phyloP scores from a whole-genome alignment of 108 stramenopile species.

The Chaetoceros muelleri region DNA sequence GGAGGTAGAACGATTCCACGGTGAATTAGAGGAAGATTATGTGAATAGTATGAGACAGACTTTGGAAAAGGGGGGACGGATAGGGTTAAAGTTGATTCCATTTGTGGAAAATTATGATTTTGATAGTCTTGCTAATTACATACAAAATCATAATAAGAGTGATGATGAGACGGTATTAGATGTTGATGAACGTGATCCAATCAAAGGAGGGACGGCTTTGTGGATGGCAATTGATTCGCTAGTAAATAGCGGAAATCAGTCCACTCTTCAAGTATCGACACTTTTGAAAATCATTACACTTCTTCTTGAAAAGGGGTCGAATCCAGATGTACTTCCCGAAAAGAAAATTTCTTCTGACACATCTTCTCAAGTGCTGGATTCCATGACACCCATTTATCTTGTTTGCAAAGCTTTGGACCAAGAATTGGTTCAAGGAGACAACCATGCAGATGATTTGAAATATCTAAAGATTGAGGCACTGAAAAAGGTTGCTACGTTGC shows the following conservation, averaged over 20 bases:
- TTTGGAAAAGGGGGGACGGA: constrained; percentile 1
- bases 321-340: too few relatives aligned
- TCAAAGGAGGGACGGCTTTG: background rate
- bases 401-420: too few relatives aligned
- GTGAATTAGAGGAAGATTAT: constrained; percentile 4
- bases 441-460: too few relatives aligned
- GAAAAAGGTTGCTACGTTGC: background rate
- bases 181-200: background rate
- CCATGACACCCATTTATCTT: too few relatives aligned
- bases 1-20: too few relatives aligned
- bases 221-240: background rate
- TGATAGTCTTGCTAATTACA: background rate
- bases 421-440: too few relatives aligned
- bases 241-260: too few relatives aligned
- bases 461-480: background rate
- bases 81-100: background rate
- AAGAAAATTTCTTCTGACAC: too few relatives aligned
- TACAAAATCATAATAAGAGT: too few relatives aligned
- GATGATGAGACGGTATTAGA: background rate
- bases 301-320: too few relatives aligned
- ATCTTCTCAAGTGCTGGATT: too few relatives aligned
- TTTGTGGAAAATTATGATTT: background rate
- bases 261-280: constrained; percentile 2
- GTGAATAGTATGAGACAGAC: constrained; percentile 6
- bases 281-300: constrained; percentile 8